These are phyloP conservation scores for Tetradesmus lagerheimii DNA, from an alignment of 139 green algal species.

Conservation along the genomic window DNA sequence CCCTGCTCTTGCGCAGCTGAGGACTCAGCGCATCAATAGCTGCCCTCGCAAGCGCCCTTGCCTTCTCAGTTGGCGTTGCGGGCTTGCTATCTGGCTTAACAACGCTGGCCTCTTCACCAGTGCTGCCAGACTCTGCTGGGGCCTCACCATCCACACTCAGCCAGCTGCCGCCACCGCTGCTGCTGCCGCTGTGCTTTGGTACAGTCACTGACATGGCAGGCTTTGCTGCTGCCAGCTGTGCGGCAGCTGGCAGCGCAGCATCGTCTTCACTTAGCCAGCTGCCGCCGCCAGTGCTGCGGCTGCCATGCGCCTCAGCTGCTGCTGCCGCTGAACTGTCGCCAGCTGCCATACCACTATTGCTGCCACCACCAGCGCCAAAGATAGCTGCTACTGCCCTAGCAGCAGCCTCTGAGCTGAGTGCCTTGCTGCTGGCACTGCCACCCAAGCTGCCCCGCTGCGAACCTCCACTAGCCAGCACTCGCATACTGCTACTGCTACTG, in stretches of 20 bases:
- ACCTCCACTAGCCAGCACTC: not conserved
- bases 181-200: not conserved
- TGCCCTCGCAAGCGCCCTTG: not conserved
- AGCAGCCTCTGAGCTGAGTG: constrained; percentile 5
- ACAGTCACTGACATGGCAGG: not conserved
- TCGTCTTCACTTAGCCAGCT: not conserved
- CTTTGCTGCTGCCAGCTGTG: no score
- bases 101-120: not conserved
- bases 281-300: not conserved
- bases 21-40: not conserved
- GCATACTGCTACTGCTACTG: not conserved
- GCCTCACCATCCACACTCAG: not conserved
- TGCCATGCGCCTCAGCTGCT: not conserved
- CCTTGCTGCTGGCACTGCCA: constrained; percentile 2
- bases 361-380: not conserved
- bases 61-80: not conserved
- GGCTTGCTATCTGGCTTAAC: not conserved
- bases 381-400: constrained; percentile 1
- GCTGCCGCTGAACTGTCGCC: no score
- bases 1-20: not conserved
- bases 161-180: not conserved
- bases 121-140: not conserved
- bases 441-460: not conserved
- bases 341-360: not conserved
- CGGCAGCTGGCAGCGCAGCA: not conserved